Evolutionary conservation across 768 basidiomycete genomes (phyloP), one percentile per base, ranked within the genome.

Genomic region (Sporobolomyces roseus): DNA sequence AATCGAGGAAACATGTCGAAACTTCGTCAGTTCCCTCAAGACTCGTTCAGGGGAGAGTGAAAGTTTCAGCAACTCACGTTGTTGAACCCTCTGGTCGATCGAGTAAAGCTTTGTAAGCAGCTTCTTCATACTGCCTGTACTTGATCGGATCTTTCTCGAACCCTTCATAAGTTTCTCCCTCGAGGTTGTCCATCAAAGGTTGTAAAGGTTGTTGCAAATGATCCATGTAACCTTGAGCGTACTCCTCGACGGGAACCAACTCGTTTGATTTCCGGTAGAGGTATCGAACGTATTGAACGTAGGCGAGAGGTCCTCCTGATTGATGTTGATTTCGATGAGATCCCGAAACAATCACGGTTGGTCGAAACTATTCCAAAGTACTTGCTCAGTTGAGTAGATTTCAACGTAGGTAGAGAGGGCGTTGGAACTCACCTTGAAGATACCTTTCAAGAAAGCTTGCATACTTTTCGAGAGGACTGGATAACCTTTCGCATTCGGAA

Each of bases 71-170:
- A n/a, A 80, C 87, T 78, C 77, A 93, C 91, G 88, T 83, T 76
- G 82, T 81, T 29, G 83, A 80, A 19, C 81, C 82, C 8, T 80
- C 78, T 0, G 86, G 84, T 79, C 88, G 83, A 71, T 94, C 92
- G 46, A 83, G 74, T 75, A 99, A 81, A 21, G 93, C 93, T 61
- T 83, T 81, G 74, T 83, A 90, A 73, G 93, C 85, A 5, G 93
- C 93, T 88, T 91, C 90, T 81, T 99, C 96, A 77, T 99, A 99
- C 75, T 91, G 87, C 63, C 83, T 79, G 77, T 99, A 99, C 79
- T 99, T 99, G 68, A 98, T 87, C 4, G 96, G 94, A 80, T 98
- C 96, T 77, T 92, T 86, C 77, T 99, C 96, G 76, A 99, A 99
- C 3, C 91, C 92, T 77, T 98, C 92, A 79, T 99, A 99, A 16